phyloP scores from a whole-genome alignment of 2,329 filamentous ascomycete species.

The Thelonectria olida region DNA sequence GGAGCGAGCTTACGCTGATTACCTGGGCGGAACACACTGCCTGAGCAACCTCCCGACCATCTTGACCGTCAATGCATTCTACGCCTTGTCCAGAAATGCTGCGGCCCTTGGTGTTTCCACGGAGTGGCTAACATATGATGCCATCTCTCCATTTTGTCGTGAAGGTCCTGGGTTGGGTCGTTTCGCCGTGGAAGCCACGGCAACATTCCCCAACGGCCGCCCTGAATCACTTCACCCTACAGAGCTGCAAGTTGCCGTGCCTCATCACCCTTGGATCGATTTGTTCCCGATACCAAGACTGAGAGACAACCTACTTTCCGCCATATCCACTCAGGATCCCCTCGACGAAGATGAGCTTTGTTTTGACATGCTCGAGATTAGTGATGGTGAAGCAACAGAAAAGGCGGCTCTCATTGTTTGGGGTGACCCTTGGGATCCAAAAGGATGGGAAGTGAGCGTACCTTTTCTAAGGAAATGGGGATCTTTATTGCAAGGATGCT shows the following conservation, averaged over 20 bases:
- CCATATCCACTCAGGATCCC: not conserved
- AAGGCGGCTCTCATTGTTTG: slow-evolving; percentile 53
- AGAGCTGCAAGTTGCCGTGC: not conserved
- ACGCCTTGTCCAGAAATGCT: not conserved
- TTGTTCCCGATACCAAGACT: slow-evolving; percentile 16
- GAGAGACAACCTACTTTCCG: slow-evolving; percentile 14
- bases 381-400: slow-evolving; percentile 1
- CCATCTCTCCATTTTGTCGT: slow-evolving; percentile 9
- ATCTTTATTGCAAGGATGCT: slow-evolving; percentile 47
- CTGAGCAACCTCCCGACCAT: slow-evolving; percentile 1
- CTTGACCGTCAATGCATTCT: slow-evolving; percentile 15
- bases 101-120: not conserved
- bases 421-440: slow-evolving; percentile 56
- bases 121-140: slow-evolving; percentile 13
- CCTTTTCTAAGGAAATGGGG: slow-evolving; percentile 56
- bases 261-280: slow-evolving; percentile 23
- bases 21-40: not conserved
- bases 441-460: slow-evolving; percentile 58
- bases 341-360: slow-evolving; percentile 19
- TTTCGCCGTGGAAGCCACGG: not conserved
- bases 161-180: slow-evolving; percentile 4
- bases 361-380: slow-evolving; percentile 8
- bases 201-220: too few species aligned
- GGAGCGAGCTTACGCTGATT: slow-evolving; percentile 9
- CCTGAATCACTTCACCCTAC: slow-evolving; percentile 11